These are phyloP conservation scores for Pelargonium nanum DNA, from an alignment of 345 rosid species.

Conservation along the genomic window DNA sequence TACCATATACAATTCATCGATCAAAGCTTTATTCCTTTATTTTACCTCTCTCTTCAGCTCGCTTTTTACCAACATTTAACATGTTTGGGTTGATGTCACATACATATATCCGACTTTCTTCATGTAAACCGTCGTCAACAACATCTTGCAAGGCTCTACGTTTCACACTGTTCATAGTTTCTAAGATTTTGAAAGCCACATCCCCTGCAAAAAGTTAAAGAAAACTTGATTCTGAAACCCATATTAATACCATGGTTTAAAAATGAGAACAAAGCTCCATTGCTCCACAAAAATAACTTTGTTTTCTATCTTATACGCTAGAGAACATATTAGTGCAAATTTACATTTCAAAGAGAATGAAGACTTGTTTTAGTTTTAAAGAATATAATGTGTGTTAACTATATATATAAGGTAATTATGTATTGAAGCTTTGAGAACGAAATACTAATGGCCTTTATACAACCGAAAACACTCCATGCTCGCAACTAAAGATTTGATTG, in stretches of 20 bases:
- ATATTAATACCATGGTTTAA: background rate
- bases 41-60: constrained; percentile 77
- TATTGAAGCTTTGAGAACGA: no score
- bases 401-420: no score
- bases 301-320: background rate
- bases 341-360: no score
- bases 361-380: no score
- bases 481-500: no score
- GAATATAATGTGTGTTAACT: no score
- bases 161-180: constrained; percentile 39
- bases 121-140: constrained; percentile 41
- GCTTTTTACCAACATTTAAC: constrained; percentile 72
- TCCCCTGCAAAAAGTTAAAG: constrained; percentile 53
- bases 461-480: no score
- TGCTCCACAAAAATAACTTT: background rate
- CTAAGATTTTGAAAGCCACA: constrained; percentile 84
- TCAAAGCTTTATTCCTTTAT: background rate
- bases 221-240: background rate
- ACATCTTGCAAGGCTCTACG: constrained; percentile 52
- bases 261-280: background rate
- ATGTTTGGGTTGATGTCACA: constrained; percentile 93
- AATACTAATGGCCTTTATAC: no score
- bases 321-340: background rate
- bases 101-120: constrained; percentile 70
- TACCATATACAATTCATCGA: background rate